These are phyloP conservation scores for Gyrodon lividus DNA, from an alignment of 768 basidiomycete species.

Conservation along the genomic window DNA sequence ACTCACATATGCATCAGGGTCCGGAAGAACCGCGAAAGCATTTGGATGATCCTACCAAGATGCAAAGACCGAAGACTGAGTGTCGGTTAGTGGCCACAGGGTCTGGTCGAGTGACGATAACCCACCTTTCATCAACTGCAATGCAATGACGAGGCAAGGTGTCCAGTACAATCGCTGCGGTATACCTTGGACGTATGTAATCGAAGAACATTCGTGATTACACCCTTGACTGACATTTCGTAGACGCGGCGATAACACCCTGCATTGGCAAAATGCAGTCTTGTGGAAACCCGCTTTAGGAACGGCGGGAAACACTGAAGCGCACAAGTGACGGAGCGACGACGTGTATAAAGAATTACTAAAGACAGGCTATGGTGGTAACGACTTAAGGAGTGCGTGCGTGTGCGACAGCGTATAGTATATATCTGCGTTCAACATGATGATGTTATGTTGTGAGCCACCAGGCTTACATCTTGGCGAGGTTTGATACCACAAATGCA, in stretches of 20 bases:
- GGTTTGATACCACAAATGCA: background rate
- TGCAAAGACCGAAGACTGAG: background rate
- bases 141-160: background rate
- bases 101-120: background rate
- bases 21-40: background rate
- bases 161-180: background rate
- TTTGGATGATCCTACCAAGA: constrained; percentile 4
- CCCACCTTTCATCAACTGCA: constrained; percentile 6
- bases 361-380: no score
- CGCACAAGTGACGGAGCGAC: no score
- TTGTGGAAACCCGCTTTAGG: no score
- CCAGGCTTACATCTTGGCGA: no score
- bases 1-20: background rate
- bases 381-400: no score
- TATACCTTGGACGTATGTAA: background rate
- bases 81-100: background rate
- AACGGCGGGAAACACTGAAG: no score
- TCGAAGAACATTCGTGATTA: background rate
- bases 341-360: no score
- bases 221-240: background rate
- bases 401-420: no score
- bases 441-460: no score
- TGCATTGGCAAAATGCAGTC: background rate
- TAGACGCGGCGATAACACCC: background rate
- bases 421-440: no score